Percentiles rank a stretch among this genome's conserved stretches.
phyloP scores from a whole-genome alignment of 331 rosid genomes.

The Telfairia occidentalis region DNA sequence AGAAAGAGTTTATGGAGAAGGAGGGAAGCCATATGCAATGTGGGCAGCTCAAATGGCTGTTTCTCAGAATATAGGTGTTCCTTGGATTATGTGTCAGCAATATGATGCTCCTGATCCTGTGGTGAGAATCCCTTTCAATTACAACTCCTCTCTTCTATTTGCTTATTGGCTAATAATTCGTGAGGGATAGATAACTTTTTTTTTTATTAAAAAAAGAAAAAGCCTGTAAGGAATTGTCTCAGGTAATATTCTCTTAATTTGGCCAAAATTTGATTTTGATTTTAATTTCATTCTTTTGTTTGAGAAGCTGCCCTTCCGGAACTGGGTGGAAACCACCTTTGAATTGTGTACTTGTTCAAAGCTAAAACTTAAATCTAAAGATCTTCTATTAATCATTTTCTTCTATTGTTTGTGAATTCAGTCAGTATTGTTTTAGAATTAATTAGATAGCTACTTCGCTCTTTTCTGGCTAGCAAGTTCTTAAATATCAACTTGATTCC shows the following conservation, averaged over 20 bases:
- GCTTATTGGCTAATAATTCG: not conserved
- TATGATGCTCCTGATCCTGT: slow-evolving; percentile 93
- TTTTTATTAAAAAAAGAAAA: too few relatives aligned
- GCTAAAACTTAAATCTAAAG: not conserved
- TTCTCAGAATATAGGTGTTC: slow-evolving; percentile 68
- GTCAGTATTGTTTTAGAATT: not conserved
- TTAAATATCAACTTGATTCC: not conserved
- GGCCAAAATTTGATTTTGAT: not conserved
- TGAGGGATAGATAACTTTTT: not conserved
- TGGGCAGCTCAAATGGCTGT: slow-evolving; percentile 97
- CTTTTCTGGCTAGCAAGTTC: not conserved
- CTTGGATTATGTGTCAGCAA: slow-evolving; percentile 97
- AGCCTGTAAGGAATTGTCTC: not conserved
- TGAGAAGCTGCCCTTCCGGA: not conserved
- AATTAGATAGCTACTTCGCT: not conserved
- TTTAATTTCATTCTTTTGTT: not conserved
- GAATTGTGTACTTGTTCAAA: not conserved
- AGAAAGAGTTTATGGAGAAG: slow-evolving; percentile 64
- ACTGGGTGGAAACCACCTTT: not conserved
- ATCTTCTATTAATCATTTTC: not conserved
- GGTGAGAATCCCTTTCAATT: slow-evolving; percentile 30
- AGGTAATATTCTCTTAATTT: not conserved
- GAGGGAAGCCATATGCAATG: slow-evolving; percentile 66
- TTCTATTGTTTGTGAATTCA: not conserved
- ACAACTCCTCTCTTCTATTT: not conserved